phyloP scores from a whole-genome alignment of 2,329 filamentous ascomycete genomes.

The Diaporthe sp. region DNA sequence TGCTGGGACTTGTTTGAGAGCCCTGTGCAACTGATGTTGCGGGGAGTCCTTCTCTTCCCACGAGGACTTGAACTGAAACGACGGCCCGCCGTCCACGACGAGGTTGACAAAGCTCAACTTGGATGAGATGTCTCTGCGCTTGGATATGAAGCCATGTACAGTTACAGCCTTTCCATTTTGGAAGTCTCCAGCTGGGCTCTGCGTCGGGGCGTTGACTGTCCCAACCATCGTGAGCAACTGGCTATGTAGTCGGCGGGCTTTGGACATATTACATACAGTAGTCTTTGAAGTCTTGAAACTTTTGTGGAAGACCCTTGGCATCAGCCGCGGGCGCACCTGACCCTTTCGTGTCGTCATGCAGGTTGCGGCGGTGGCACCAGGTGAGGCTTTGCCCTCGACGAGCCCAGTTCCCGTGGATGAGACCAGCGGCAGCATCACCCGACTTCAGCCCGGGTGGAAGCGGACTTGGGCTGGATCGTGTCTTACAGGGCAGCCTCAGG shows the following conservation, averaged over 20 bases:
- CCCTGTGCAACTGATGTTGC: conserved; percentile 48
- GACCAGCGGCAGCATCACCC: conserved; percentile 6
- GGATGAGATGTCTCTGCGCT: conserved; percentile 73
- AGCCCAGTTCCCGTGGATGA: conserved; percentile 2
- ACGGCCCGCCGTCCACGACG: conserved; percentile 43
- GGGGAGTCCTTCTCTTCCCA: conserved; percentile 50
- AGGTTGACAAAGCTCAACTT: conserved; percentile 77
- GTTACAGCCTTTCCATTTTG: conserved; percentile 54
- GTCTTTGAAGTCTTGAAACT: conserved; percentile 55
- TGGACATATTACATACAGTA: conserved; percentile 47
- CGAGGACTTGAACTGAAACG: conserved; percentile 54
- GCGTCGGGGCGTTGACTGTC: conserved; percentile 46
- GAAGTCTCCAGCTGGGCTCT: conserved; percentile 42
- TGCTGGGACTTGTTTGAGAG: conserved; percentile 57
- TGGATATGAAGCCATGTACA: conserved; percentile 78
- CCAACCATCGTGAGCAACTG: conserved; percentile 26
- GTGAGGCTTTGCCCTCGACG: background rate
- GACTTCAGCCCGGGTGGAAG: conserved; percentile 1
- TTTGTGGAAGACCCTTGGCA: conserved; percentile 4
- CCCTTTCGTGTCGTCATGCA: background rate
- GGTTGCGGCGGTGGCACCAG: background rate
- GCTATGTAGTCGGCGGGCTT: background rate
- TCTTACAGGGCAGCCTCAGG: conserved; percentile 12
- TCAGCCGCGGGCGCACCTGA: background rate
- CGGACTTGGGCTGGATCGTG: background rate